phyloP scores from a whole-genome alignment of 805 yeast genomes.

The Lachancea meyersii region DNA sequence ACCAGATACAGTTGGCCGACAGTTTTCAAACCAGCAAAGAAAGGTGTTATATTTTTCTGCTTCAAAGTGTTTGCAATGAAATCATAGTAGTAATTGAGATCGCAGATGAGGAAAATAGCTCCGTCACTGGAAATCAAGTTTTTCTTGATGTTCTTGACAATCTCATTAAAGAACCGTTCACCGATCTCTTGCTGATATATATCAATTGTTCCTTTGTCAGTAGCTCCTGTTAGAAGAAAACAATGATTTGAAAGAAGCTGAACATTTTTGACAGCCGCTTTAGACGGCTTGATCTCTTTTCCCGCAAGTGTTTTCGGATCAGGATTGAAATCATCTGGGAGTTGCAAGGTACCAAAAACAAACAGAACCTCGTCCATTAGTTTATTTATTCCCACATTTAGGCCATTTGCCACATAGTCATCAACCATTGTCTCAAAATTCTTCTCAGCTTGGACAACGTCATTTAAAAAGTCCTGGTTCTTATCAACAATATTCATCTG shows the following conservation, averaged over 20 bases:
- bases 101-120: conserved; percentile 75
- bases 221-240: conserved; percentile 65
- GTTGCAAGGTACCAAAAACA: conserved; percentile 47
- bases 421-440: conserved; percentile 76
- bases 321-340: conserved; percentile 61
- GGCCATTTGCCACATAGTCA: conserved; percentile 85
- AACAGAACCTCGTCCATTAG: conserved; percentile 74
- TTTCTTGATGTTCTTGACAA: conserved; percentile 71
- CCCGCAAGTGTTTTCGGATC: conserved; percentile 12
- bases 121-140: conserved; percentile 73
- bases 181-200: conserved; percentile 94
- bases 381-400: conserved; percentile 87
- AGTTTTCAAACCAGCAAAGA: conserved; percentile 72
- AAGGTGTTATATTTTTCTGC: conserved; percentile 64
- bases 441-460: conserved; percentile 72
- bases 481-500: conserved; percentile 50
- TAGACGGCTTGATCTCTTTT: conserved; percentile 44
- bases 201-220: conserved; percentile 82
- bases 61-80: conserved; percentile 56
- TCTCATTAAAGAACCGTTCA: conserved; percentile 67
- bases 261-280: conserved; percentile 60
- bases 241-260: conserved; percentile 64
- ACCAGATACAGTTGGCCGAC: conserved; percentile 81
- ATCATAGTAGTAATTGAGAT: conserved; percentile 69
- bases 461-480: conserved; percentile 70